Conservation (phyloP, 179 eudicot species). For the Gypsophila paniculata region DNA sequence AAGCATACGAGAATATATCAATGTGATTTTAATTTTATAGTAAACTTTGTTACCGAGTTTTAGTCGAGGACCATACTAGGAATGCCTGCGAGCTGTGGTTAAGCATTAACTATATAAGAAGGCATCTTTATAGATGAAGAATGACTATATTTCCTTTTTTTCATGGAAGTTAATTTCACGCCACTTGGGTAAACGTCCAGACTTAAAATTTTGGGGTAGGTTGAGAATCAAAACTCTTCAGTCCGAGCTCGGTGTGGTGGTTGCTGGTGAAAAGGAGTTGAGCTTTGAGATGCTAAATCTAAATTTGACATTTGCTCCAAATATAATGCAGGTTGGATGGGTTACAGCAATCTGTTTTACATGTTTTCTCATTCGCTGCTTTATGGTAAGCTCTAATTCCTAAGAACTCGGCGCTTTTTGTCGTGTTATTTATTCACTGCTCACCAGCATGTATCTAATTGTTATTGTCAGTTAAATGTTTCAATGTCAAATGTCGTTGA, state of each 20-base stretch:
- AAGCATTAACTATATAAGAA: too few species aligned
- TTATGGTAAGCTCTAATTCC: constrained; percentile 50
- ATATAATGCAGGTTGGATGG: constrained; percentile 68
- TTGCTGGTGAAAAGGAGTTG: background rate
- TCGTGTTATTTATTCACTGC: background rate
- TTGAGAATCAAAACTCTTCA: too few species aligned
- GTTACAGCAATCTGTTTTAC: constrained; percentile 79
- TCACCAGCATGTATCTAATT: background rate
- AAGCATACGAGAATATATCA: background rate
- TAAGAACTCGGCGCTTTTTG: background rate
- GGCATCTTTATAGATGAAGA: too few species aligned
- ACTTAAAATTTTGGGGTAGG: too few species aligned
- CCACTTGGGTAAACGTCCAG: too few species aligned
- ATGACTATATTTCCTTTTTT: too few species aligned
- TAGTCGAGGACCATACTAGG: background rate
- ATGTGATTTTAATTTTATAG: too few species aligned
- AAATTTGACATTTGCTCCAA: constrained; percentile 14
- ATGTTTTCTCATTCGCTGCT: constrained; percentile 79
- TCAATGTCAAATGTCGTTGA: background rate
- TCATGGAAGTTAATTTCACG: background rate
- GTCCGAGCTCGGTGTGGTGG: background rate
- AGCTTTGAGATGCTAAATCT: constrained; percentile 1
- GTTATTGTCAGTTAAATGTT: background rate
- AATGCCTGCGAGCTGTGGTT: too few species aligned
- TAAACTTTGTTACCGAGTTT: background rate